Evolutionary conservation across 2,329 filamentous ascomycete genomes (phyloP).

Genomic region (Fusarium equiseti): DNA sequence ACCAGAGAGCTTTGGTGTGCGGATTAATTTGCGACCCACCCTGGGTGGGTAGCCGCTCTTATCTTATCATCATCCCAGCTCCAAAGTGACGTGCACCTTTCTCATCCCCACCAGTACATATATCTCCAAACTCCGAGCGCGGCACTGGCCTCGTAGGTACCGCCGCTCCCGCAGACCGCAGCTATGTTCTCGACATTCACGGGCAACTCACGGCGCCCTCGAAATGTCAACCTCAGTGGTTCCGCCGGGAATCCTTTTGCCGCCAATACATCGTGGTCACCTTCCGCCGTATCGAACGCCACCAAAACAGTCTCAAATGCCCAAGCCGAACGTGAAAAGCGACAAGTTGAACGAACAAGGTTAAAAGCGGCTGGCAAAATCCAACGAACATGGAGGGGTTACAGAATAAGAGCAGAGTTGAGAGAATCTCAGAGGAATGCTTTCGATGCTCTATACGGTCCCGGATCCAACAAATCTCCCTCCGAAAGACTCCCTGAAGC

Average conservation of each 20-base stretch:
- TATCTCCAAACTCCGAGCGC: slow-evolving; percentile 26
- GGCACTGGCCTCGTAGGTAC: not conserved
- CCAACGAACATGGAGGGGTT: slow-evolving; percentile 86
- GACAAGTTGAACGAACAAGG: slow-evolving; percentile 84
- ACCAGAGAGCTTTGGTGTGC: too few relatives aligned
- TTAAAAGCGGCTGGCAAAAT: slow-evolving; percentile 79
- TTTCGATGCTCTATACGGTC: slow-evolving; percentile 72
- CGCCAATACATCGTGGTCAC: slow-evolving; percentile 69
- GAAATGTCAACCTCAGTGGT: slow-evolving; percentile 94
- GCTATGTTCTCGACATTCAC: slow-evolving; percentile 93
- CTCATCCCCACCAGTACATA: slow-evolving; percentile 43
- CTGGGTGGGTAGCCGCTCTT: slow-evolving; percentile 1
- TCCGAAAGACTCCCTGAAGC: slow-evolving; percentile 55
- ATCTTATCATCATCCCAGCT: slow-evolving; percentile 36
- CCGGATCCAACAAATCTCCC: slow-evolving; percentile 49
- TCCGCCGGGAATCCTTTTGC: slow-evolving; percentile 84
- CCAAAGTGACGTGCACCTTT: slow-evolving; percentile 40
- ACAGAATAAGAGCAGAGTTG: slow-evolving; percentile 70
- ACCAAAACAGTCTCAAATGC: slow-evolving; percentile 86
- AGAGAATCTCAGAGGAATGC: slow-evolving; percentile 67
- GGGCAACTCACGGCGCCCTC: slow-evolving; percentile 83
- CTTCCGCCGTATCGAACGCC: slow-evolving; percentile 69
- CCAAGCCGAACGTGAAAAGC: slow-evolving; percentile 83
- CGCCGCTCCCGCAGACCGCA: slow-evolving; percentile 15
- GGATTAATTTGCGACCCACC: too few relatives aligned